Evolutionary conservation across 1,139 yeast genomes (phyloP).

Genomic region (Eremothecium cymbalariae): DNA sequence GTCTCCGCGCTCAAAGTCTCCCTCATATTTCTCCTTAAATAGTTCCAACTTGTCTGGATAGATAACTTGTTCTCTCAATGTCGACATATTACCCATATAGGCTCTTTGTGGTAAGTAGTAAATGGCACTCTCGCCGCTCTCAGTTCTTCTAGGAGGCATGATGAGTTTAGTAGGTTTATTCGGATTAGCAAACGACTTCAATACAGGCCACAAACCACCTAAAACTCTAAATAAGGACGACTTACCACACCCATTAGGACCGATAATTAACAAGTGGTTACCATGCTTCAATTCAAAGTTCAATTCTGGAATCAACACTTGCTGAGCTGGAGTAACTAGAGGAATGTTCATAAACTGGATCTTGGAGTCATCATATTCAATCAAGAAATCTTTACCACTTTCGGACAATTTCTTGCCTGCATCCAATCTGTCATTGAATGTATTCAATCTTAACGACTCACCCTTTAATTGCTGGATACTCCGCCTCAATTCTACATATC

Average conservation of each 20-base stretch:
- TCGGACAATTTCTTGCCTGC: conserved; percentile 37
- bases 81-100: conserved; percentile 59
- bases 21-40: conserved; percentile 38
- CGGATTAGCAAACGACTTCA: conserved; percentile 61
- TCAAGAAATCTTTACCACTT: conserved; percentile 18
- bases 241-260: conserved; percentile 94
- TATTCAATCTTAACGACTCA: conserved; percentile 68
- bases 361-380: conserved; percentile 48
- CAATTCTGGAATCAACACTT: conserved; percentile 57
- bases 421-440: conserved; percentile 57
- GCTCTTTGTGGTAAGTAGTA: conserved; percentile 92
- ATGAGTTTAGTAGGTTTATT: conserved; percentile 38
- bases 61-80: conserved; percentile 79
- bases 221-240: conserved; percentile 82
- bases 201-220: conserved; percentile 90
- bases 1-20: conserved; percentile 42
- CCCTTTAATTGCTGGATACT: conserved; percentile 81
- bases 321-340: conserved; percentile 77
- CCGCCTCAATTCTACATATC: conserved; percentile 77
- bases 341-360: conserved; percentile 69
- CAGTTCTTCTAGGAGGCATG: conserved; percentile 26
- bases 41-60: conserved; percentile 70
- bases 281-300: conserved; percentile 71
- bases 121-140: conserved; percentile 41
- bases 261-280: conserved; percentile 80